Percentiles rank a stretch among this genome's conserved stretches.
Conservation (phyloP, 2,329 filamentous ascomycete genomes). For the Xylariaceae sp. region DNA sequence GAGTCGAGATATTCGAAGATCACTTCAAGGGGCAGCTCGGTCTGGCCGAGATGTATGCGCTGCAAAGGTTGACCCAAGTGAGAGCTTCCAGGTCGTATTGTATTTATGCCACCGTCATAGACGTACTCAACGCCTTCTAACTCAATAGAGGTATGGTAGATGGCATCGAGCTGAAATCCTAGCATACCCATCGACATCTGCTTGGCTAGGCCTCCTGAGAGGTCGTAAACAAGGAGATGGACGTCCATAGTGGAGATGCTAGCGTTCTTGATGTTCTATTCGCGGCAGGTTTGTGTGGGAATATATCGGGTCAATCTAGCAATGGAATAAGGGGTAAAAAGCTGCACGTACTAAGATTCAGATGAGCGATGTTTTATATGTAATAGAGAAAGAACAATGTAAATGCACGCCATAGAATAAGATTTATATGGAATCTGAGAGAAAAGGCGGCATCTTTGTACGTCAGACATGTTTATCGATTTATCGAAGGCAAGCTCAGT, state of each 20-base stretch:
- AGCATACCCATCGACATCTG: constrained; percentile 58
- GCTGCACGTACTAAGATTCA: background rate
- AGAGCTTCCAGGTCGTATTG: constrained; percentile 76
- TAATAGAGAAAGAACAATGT: no score
- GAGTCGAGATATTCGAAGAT: constrained; percentile 88
- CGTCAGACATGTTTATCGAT: background rate
- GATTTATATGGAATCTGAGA: background rate
- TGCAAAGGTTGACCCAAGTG: constrained; percentile 87
- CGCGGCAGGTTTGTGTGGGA: background rate
- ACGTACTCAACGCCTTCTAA: constrained; percentile 85
- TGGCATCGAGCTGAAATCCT: constrained; percentile 75
- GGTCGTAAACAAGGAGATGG: constrained; percentile 76
- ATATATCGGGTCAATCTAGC: background rate
- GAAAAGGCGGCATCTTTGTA: background rate
- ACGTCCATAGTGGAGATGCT: constrained; percentile 63
- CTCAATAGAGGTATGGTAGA: constrained; percentile 93
- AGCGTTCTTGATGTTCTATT: background rate
- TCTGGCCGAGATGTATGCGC: constrained; percentile 72
- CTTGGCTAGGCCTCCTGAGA: constrained; percentile 64
- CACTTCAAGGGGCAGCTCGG: constrained; percentile 76
- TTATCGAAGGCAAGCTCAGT: background rate
- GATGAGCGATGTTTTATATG: background rate
- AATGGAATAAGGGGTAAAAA: background rate
- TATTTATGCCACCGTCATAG: constrained; percentile 86
- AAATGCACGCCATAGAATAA: background rate